Evolutionary conservation across 176 grass and related monocot species (phyloP).

Genomic region (Hordeum vulgare): DNA sequence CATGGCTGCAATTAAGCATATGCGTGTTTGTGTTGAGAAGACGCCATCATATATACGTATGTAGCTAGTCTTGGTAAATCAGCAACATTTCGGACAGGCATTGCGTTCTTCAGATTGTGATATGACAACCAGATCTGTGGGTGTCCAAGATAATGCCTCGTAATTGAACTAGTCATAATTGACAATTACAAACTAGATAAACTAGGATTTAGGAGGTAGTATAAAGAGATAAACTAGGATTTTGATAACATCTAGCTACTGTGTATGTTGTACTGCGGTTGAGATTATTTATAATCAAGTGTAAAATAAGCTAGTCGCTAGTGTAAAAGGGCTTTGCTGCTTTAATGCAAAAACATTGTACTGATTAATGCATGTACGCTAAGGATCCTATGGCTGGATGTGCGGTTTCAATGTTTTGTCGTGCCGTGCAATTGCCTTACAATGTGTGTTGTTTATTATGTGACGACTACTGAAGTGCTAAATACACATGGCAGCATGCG

Average conservation of each 20-base stretch:
- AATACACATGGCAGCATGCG: too few species aligned
- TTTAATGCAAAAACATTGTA: neutral
- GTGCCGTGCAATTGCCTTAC: too few species aligned
- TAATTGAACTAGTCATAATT: neutral
- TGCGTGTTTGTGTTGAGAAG: neutral
- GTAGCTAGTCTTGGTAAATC: neutral
- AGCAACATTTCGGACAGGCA: neutral
- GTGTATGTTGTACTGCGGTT: neutral
- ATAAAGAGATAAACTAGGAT: neutral
- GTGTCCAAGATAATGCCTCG: neutral
- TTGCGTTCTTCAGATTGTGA: neutral
- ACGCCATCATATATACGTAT: neutral
- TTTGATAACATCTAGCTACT: neutral
- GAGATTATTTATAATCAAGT: neutral
- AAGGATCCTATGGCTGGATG: too few species aligned
- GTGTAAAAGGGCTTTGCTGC: neutral
- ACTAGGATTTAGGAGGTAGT: neutral
- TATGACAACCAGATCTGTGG: neutral
- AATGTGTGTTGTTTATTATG: too few species aligned
- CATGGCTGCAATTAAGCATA: neutral
- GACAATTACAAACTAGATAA: neutral
- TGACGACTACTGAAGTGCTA: too few species aligned
- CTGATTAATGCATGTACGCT: constrained; percentile 13
- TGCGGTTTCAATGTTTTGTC: too few species aligned
- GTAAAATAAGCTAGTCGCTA: neutral